Conservation (phyloP, 1,284 basidiomycete species). For the Pseudozyma pruni region DNA sequence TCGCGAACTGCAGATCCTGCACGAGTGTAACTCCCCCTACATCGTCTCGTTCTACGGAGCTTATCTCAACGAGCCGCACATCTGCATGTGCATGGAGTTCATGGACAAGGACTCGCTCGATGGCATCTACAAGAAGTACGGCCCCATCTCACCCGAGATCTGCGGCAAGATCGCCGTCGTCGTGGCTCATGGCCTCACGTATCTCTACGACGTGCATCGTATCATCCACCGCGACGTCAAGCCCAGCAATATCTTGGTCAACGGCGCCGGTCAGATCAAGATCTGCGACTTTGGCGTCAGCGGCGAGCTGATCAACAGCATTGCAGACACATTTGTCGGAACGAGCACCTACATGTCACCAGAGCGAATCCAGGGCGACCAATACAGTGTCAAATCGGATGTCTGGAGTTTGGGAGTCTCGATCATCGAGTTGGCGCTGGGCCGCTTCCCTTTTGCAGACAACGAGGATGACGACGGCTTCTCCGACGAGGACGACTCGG, state of each 20-base stretch:
- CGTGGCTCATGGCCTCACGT: slow-evolving; percentile 92
- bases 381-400: slow-evolving; percentile 96
- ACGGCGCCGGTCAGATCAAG: slow-evolving; percentile 93
- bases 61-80: slow-evolving; percentile 93
- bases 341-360: slow-evolving; percentile 99
- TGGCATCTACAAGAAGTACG: slow-evolving; percentile 91
- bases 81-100: slow-evolving; percentile 98
- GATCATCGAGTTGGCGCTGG: slow-evolving; percentile 90
- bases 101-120: slow-evolving; percentile 85
- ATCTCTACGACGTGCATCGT: slow-evolving; percentile 98
- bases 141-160: slow-evolving; percentile 86
- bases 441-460: slow-evolving; percentile 83
- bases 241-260: slow-evolving; percentile 95
- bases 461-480: slow-evolving; percentile 34
- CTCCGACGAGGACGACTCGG: slow-evolving; percentile 24
- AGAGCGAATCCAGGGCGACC: slow-evolving; percentile 96
- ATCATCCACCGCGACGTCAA: slow-evolving; percentile 99
- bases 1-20: slow-evolving; percentile 97
- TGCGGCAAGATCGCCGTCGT: slow-evolving; percentile 89
- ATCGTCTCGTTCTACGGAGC: slow-evolving; percentile 98
- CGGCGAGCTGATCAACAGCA: slow-evolving; percentile 97
- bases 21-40: slow-evolving; percentile 90
- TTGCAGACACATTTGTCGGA: slow-evolving; percentile 98
- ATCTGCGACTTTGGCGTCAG: slow-evolving; percentile 99
- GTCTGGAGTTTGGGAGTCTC: slow-evolving; percentile 97